Percentiles rank a stretch among this genome's conserved stretches.
Conservation (phyloP, 2,329 filamentous ascomycete species). For the Pestalotiopsis sp. region DNA sequence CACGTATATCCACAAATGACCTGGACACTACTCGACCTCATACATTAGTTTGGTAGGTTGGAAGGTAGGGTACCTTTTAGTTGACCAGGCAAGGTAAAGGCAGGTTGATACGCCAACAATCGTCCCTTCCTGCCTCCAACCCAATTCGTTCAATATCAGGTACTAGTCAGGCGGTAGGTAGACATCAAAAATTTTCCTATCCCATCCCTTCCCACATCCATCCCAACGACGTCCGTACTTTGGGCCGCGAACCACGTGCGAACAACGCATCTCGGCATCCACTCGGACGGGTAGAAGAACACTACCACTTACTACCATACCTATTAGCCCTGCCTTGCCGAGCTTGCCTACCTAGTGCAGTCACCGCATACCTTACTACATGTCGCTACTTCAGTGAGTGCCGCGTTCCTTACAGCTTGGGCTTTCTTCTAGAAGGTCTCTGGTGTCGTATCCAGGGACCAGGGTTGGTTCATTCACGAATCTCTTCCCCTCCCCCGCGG, state of each 20-base stretch:
- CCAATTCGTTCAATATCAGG: not conserved
- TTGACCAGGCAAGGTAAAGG: too few relatives aligned
- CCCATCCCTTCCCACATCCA: not conserved
- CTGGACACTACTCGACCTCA: too few relatives aligned
- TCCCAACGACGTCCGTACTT: not conserved
- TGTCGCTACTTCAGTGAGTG: slow-evolving; percentile 8
- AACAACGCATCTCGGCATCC: slow-evolving; percentile 3
- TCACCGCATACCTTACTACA: not conserved
- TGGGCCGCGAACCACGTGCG: slow-evolving; percentile 12
- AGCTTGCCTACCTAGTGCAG: not conserved
- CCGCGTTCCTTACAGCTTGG: not conserved
- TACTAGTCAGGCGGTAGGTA: not conserved
- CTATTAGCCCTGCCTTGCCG: not conserved
- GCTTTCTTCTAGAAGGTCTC: slow-evolving; percentile 5
- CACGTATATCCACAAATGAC: too few relatives aligned
- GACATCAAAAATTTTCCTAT: not conserved
- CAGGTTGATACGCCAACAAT: too few relatives aligned
- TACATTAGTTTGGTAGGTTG: too few relatives aligned
- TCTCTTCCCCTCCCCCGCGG: not conserved
- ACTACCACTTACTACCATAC: not conserved
- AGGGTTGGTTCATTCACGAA: not conserved
- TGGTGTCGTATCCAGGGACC: not conserved
- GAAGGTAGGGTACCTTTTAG: too few relatives aligned
- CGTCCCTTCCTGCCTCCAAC: not conserved
- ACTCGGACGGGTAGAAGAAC: not conserved